These are phyloP conservation scores for Leccinum imitatum DNA, from an alignment of 768 basidiomycete species.

Conservation along the genomic window DNA sequence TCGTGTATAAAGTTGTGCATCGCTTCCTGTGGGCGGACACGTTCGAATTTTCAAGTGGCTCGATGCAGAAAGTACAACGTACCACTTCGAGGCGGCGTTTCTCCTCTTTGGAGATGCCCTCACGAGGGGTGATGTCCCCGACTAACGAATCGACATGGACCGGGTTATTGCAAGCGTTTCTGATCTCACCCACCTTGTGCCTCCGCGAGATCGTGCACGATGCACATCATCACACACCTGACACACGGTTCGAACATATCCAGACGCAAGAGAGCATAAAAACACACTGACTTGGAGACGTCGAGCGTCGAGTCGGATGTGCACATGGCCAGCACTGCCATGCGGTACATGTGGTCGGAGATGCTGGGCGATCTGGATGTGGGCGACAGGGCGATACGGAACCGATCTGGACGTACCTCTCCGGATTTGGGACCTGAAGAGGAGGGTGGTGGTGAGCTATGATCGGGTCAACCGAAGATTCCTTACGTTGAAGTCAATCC, in stretches of 20 bases:
- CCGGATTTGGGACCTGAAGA: too few relatives aligned
- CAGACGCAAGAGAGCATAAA: background rate
- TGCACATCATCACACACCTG: slow-evolving; percentile 78
- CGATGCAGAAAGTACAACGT: slow-evolving; percentile 14
- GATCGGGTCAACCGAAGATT: too few relatives aligned
- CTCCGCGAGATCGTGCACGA: slow-evolving; percentile 96
- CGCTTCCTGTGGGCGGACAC: slow-evolving; percentile 45
- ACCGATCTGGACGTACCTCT: too few relatives aligned
- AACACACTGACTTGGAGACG: slow-evolving; percentile 57
- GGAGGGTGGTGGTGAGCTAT: too few relatives aligned
- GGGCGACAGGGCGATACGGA: too few relatives aligned
- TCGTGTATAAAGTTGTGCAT: slow-evolving; percentile 88
- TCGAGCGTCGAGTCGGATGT: slow-evolving; percentile 72
- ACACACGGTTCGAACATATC: background rate
- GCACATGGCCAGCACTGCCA: slow-evolving; percentile 93
- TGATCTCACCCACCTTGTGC: slow-evolving; percentile 64
- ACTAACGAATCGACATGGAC: slow-evolving; percentile 42
- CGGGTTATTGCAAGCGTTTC: background rate
- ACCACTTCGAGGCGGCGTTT: slow-evolving; percentile 79
- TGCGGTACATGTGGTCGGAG: too few relatives aligned
- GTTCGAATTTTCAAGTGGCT: background rate
- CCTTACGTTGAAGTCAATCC: too few relatives aligned
- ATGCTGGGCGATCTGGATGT: too few relatives aligned
- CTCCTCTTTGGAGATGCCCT: slow-evolving; percentile 79
- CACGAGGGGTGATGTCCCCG: slow-evolving; percentile 90